Evolutionary conservation across 305 asterid species (phyloP), one percentile per base, ranked within the genome.

Genomic region (Fraxinus velutina): DNA sequence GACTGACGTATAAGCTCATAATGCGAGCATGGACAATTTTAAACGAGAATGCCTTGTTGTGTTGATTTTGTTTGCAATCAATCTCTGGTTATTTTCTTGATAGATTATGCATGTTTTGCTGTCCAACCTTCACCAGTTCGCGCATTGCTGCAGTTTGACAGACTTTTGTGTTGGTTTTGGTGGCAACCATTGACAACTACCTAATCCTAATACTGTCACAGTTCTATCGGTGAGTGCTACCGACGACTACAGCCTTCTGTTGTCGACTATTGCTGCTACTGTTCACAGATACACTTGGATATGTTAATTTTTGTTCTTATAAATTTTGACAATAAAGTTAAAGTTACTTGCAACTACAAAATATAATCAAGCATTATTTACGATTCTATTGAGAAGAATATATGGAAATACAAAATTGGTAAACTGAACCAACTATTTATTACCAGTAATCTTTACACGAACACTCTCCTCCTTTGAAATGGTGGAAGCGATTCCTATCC

Each of bases 381-480:
- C 12, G 12, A 57, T 57, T 57, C 19, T 66, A 27, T 66, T 29
- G 34, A 27, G 34, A 66, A 27, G 36, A 66, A 66, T 66, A 4
- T 9, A 27, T 10, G 19, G n/a, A 66, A 66, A 22, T 66, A 66
- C 73, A 9, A 27, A 66, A 24, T 10, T 66, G 34, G n/a, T 21
- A 10, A 64, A 22, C 29, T 27, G 12, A 64, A 64, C 33, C n/a
- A 2, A 64, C 73, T 8, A 8, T 64, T 64, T 8, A 64, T 84
- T 55, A 92, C 94, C 94, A 92, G 84, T 87, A 90, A 83, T 90
- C 92, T 32, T 90, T 90, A 62, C 94, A 92, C 0, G 93, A 90
- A 76, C 96, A 90, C 1, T 74, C 85, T 44, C 94, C 96, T 33
- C 82, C 85, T 83, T 73, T 87, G 78, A 92, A 92, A 71, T 88